phyloP scores from a whole-genome alignment of 2,329 filamentous ascomycete species.

The Ophiostoma australiae region DNA sequence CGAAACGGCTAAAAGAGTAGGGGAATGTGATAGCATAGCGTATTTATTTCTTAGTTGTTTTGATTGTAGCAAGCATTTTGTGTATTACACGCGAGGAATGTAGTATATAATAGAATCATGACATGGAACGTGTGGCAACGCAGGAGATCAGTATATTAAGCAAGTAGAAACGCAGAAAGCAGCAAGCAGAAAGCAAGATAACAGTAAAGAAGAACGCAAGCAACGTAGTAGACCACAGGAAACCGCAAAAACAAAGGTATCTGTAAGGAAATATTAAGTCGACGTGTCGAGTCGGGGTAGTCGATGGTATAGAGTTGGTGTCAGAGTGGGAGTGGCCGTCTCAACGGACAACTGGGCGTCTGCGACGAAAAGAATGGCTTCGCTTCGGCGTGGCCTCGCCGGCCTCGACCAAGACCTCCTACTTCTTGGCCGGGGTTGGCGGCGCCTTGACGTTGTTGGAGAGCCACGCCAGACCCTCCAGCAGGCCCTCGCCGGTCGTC shows the following conservation, averaged over 20 bases:
- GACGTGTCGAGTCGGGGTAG: not conserved
- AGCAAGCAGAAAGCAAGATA: not conserved
- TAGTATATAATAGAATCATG: not conserved
- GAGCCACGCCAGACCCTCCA: slow-evolving; percentile 77
- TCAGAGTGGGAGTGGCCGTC: not conserved
- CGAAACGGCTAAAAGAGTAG: slow-evolving; percentile 59
- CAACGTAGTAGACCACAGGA: not conserved
- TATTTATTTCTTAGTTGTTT: slow-evolving; percentile 11
- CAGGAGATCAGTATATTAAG: not conserved
- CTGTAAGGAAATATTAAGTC: slow-evolving; percentile 13
- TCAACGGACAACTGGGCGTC: not conserved
- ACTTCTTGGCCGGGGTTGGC: slow-evolving; percentile 52
- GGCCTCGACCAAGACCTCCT: slow-evolving; percentile 27
- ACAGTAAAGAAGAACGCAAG: not conserved
- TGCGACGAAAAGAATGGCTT: not conserved
- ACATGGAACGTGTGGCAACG: not conserved
- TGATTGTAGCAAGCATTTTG: not conserved
- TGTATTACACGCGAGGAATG: not conserved
- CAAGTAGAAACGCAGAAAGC: not conserved
- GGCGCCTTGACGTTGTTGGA: slow-evolving; percentile 76
- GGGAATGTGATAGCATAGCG: not conserved
- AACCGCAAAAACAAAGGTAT: slow-evolving; percentile 17
- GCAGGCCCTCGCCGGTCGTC: slow-evolving; percentile 72
- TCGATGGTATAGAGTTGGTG: not conserved
- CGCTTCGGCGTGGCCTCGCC: not conserved